Evolutionary conservation across 2,329 filamentous ascomycete genomes (phyloP).

Genomic region (Fusarium clavum): DNA sequence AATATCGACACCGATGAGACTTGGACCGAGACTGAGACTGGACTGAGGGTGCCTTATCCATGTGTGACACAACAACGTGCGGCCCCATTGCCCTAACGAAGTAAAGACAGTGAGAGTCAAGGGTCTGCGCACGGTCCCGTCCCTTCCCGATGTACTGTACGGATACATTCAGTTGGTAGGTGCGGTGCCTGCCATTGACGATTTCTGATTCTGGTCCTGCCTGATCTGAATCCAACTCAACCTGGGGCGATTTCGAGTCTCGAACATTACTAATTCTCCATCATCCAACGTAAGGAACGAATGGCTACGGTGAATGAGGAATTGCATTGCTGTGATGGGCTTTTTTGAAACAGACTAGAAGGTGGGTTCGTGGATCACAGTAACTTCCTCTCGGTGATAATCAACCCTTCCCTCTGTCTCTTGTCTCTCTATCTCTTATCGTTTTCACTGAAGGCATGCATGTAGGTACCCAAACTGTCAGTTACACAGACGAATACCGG

Average conservation of each 20-base stretch:
- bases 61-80: conserved; percentile 44
- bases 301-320: conserved; percentile 14
- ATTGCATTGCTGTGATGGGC: conserved; percentile 12
- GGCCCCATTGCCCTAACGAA: conserved; percentile 45
- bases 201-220: conserved; percentile 13
- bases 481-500: conserved; percentile 1
- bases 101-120: conserved; percentile 40
- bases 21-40: conserved; percentile 11
- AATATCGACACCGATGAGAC: conserved; percentile 12
- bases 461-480: neutral
- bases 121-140: conserved; percentile 40
- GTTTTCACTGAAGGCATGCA: neutral
- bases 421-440: neutral
- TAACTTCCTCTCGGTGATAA: conserved; percentile 19
- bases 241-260: conserved; percentile 24
- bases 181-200: conserved; percentile 2
- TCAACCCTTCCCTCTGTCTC: neutral
- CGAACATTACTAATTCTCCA: conserved; percentile 41
- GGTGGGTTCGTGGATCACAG: conserved; percentile 26
- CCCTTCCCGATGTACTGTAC: neutral
- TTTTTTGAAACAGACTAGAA: conserved; percentile 37
- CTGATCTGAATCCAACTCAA: neutral
- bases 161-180: neutral
- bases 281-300: conserved; percentile 25
- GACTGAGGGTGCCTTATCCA: conserved; percentile 23